Evolutionary conservation across 495 filamentous ascomycete species (phyloP), one percentile per base, ranked within the genome.

Genomic region (Aspergillus cristatus): DNA sequence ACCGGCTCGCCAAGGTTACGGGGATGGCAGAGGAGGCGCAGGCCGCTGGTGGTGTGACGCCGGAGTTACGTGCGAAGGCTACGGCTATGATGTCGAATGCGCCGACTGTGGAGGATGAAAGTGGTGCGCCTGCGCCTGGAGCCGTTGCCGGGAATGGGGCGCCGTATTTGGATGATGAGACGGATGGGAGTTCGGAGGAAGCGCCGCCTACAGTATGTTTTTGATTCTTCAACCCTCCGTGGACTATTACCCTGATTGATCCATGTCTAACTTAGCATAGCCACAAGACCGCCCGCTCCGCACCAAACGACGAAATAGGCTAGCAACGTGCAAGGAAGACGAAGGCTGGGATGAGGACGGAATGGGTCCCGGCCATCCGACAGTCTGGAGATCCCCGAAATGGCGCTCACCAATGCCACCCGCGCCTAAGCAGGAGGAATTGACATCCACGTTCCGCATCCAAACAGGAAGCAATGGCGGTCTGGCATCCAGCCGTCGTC

Each of bases 281-380:
- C 86, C 86, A 12, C 81, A 90, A 63, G 87, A 94, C 58, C 89
- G 91, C 45, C 89, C 89, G 12, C 70, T 94, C 35, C 83, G 89
- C 40, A 78, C 79, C 20, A 96, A 96, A 70, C 82, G 88, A 32
- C 80, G 81, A 22, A 82, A 68, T 24, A 74, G 73, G 38, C 63
- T 58, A 12, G 63, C 59, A 28, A 32, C 58, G 6, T 4, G 8
- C 4, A 24, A 24, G 20, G 20, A 24, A 24, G 37, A 43, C 14
- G 32, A 48, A 10, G 50, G 47, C 7, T 29, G 40, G 18, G 58
- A 58, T 15, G 56, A 50, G 7, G 58, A 38, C 14, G 49, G 57
- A 6, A 43, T 47, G 4, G 54, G 48, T 3, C 37, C 47, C 3
- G 43, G 38, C 20, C 20, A 24, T 24, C 20, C 10, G 37, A 43